Conservation (phyloP, 352 stramenopile species). For the Phytophthora ramorum region DNA sequence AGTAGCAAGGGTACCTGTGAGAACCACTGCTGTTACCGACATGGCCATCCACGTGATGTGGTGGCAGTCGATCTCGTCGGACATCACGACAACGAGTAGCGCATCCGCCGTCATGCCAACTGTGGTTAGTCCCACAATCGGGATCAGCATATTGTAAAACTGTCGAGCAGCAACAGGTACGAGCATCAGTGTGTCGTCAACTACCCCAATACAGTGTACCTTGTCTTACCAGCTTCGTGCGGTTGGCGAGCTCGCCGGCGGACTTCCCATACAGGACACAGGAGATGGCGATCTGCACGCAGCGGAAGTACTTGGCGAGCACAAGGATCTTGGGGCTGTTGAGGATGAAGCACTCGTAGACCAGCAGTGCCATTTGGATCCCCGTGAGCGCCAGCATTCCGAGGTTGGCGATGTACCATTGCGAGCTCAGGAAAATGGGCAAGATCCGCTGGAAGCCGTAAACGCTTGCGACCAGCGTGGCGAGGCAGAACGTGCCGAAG, state of each 20-base stretch:
- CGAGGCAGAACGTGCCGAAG: slow-evolving; percentile 63
- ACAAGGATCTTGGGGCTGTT: slow-evolving; percentile 72
- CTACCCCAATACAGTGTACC: too few species aligned
- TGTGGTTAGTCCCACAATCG: slow-evolving; percentile 54
- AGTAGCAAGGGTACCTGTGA: slow-evolving; percentile 46
- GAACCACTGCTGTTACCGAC: slow-evolving; percentile 62
- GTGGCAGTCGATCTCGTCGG: slow-evolving; percentile 72
- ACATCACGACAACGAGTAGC: slow-evolving; percentile 47
- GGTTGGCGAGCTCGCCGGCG: slow-evolving; percentile 67
- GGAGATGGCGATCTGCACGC: slow-evolving; percentile 69
- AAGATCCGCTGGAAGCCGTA: slow-evolving; percentile 60
- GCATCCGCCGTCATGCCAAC: slow-evolving; percentile 66
- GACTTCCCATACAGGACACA: slow-evolving; percentile 76
- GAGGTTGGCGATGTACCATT: slow-evolving; percentile 69
- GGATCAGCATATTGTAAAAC: slow-evolving; percentile 62
- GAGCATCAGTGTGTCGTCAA: background rate
- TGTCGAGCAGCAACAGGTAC: slow-evolving; percentile 15
- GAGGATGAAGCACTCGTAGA: slow-evolving; percentile 65
- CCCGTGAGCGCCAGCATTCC: slow-evolving; percentile 62
- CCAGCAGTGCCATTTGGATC: slow-evolving; percentile 72
- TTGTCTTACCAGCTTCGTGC: slow-evolving; percentile 36
- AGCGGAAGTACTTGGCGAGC: slow-evolving; percentile 75
- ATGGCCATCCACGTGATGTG: slow-evolving; percentile 75
- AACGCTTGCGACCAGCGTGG: slow-evolving; percentile 50
- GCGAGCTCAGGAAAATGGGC: slow-evolving; percentile 62